phyloP scores from a whole-genome alignment of 2,329 filamentous ascomycete genomes.

The Ceratocystis lukuohia region DNA sequence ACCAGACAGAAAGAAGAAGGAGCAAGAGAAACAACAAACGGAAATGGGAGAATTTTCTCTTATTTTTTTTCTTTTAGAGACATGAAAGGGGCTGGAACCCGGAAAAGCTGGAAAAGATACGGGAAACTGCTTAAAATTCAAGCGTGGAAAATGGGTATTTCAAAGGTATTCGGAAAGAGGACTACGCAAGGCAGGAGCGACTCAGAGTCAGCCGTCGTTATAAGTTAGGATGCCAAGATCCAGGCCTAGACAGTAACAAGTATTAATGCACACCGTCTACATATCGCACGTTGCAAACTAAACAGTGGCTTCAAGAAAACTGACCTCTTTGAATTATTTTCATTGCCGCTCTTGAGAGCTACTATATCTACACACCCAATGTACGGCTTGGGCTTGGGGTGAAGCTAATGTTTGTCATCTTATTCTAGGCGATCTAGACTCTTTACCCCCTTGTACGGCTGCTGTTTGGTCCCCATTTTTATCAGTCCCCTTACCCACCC shows the following conservation, averaged over 20 bases:
- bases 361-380: not conserved
- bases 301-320: not conserved
- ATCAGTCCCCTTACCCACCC: not conserved
- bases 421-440: slow-evolving; percentile 3
- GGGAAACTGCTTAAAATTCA: not conserved
- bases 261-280: not conserved
- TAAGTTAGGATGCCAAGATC: not conserved
- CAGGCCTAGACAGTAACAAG: not conserved
- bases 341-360: not conserved
- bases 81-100: not conserved
- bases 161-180: not conserved
- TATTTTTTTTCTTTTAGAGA: not conserved
- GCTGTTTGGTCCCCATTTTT: not conserved
- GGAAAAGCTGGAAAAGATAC: not conserved
- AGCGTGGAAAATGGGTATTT: not conserved
- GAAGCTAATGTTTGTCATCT: not conserved
- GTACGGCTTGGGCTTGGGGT: not conserved
- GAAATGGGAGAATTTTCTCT: not conserved
- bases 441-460: not conserved
- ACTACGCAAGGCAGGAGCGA: not conserved
- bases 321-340: not conserved
- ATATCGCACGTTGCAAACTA: not conserved
- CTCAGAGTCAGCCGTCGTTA: not conserved
- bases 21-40: slow-evolving; percentile 4
- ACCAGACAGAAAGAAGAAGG: not conserved